Evolutionary conservation across 2,329 filamentous ascomycete genomes (phyloP).

Genomic region (Penicillium sp.): DNA sequence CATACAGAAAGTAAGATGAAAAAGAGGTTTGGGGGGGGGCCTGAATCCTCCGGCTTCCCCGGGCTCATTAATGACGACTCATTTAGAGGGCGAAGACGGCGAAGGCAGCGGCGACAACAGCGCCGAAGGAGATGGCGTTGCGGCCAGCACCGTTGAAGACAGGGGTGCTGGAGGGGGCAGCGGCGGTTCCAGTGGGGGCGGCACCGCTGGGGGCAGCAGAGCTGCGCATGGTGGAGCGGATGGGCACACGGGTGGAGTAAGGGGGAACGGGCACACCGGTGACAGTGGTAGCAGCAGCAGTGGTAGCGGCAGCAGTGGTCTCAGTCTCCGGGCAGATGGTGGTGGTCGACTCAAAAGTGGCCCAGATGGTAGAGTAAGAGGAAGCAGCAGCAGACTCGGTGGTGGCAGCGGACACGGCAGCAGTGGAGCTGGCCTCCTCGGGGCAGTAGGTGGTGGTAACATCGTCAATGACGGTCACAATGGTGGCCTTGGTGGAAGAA

Average conservation of each 20-base stretch:
- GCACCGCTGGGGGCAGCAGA: slow-evolving; percentile 6
- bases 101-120: slow-evolving; percentile 33
- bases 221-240: slow-evolving; percentile 7
- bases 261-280: slow-evolving; percentile 1
- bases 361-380: slow-evolving; percentile 11
- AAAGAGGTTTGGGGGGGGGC: neutral
- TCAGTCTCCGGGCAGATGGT: slow-evolving; percentile 19
- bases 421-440: slow-evolving; percentile 8
- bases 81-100: slow-evolving; percentile 38
- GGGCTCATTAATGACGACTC: neutral
- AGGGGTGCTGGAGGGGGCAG: slow-evolving; percentile 14
- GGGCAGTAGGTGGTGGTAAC: slow-evolving; percentile 10
- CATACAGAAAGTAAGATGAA: slow-evolving; percentile 11
- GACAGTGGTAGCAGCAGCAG: neutral
- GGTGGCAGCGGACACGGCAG: neutral
- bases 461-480: slow-evolving; percentile 1
- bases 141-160: slow-evolving; percentile 36
- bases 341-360: slow-evolving; percentile 10
- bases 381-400: slow-evolving; percentile 2
- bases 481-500: slow-evolving; percentile 5
- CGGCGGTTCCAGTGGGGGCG: slow-evolving; percentile 5
- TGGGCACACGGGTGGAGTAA: neutral
- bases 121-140: slow-evolving; percentile 36
- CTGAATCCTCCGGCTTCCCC: neutral
- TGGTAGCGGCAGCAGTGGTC: slow-evolving; percentile 12